These are phyloP conservation scores for Funneliformis mosseae DNA, from an alignment of 192 early-diverging fungal genomes.

Conservation along the genomic window DNA sequence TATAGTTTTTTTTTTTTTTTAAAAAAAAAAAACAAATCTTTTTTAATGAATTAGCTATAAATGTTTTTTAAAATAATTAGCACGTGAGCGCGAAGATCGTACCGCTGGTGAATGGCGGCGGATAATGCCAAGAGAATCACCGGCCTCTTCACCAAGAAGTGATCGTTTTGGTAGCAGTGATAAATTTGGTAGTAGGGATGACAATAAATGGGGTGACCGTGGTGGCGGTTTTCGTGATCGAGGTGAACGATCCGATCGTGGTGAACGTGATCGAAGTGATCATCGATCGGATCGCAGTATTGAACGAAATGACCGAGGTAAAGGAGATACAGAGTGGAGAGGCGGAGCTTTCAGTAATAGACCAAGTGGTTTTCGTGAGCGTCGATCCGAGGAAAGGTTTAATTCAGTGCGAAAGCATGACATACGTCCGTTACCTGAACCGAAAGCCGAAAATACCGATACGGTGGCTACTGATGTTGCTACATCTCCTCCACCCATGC, in stretches of 20 bases:
- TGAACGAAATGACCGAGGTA: conserved; percentile 40
- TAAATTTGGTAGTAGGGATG: conserved; percentile 30
- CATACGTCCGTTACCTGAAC: background rate
- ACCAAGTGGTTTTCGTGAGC: conserved; percentile 21
- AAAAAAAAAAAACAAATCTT: too few relatives aligned
- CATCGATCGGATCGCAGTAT: conserved; percentile 19
- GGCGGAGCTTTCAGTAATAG: conserved; percentile 39
- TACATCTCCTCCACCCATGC: conserved; percentile 40
- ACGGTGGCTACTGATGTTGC: background rate
- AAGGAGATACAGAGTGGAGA: conserved; percentile 49
- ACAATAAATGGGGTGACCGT: conserved; percentile 47
- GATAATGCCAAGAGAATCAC: conserved; percentile 43
- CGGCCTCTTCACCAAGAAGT: conserved; percentile 42
- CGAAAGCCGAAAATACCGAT: background rate
- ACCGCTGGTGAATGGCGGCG: conserved; percentile 64
- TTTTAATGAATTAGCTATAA: conserved; percentile 12
- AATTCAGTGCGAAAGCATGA: conserved; percentile 22
- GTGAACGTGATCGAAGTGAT: conserved; percentile 38
- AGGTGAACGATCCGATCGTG: conserved; percentile 35
- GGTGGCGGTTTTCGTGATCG: conserved; percentile 44
- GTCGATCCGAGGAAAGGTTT: conserved; percentile 22
- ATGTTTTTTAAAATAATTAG: conserved; percentile 28
- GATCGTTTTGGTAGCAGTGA: conserved; percentile 46
- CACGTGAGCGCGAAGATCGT: conserved; percentile 60
- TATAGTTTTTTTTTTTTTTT: background rate